Evolutionary conservation across 2,329 filamentous ascomycete genomes (phyloP).

Genomic region (Apiospora phragmitis): DNA sequence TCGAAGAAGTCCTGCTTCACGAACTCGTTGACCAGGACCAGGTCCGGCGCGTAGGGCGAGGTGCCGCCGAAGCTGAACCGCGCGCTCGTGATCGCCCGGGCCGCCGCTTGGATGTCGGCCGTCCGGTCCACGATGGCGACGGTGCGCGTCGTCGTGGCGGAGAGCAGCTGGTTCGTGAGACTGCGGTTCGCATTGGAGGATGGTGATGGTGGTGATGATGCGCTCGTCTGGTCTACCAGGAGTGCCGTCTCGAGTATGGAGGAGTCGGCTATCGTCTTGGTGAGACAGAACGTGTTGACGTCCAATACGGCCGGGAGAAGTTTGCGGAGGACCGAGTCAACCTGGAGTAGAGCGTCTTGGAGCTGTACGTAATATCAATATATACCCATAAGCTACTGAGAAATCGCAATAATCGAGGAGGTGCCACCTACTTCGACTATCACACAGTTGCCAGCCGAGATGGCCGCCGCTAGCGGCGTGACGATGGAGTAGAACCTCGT

Average conservation of each 20-base stretch:
- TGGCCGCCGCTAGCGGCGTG: conserved; percentile 32
- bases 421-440: conserved; percentile 30
- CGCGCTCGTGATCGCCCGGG: conserved; percentile 51
- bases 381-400: neutral
- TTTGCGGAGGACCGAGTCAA: conserved; percentile 23
- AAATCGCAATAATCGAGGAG: neutral
- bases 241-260: conserved; percentile 20
- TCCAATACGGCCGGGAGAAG: conserved; percentile 26
- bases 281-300: conserved; percentile 26
- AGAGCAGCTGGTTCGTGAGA: conserved; percentile 17
- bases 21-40: conserved; percentile 66
- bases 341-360: conserved; percentile 21
- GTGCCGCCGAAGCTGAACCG: conserved; percentile 55
- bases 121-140: conserved; percentile 63
- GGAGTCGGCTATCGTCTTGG: conserved; percentile 19
- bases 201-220: too few relatives aligned
- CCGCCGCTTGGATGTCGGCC: conserved; percentile 54
- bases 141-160: conserved; percentile 26
- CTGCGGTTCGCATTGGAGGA: neutral
- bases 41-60: conserved; percentile 62
- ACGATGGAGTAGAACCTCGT: conserved; percentile 34
- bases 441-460: conserved; percentile 38
- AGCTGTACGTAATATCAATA: conserved; percentile 17
- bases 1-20: conserved; percentile 55
- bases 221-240: conserved; percentile 29